Conservation (phyloP, 2,329 filamentous ascomycete species). For the Cladosporium sp. region DNA sequence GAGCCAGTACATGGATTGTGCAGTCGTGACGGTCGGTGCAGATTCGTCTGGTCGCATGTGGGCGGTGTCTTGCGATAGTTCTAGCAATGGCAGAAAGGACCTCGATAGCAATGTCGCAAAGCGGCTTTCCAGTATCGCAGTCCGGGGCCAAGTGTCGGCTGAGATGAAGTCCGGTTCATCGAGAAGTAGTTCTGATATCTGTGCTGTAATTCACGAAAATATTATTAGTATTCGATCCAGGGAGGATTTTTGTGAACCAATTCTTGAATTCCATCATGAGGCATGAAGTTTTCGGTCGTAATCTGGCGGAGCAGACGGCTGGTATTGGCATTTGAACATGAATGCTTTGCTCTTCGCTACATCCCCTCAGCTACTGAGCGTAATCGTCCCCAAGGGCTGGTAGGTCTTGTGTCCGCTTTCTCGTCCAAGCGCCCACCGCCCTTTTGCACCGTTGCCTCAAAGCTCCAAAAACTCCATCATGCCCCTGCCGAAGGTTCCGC, state of each 20-base stretch:
- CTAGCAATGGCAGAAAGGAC: too few relatives aligned
- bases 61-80: too few relatives aligned
- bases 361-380: conserved; percentile 14
- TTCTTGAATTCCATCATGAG: neutral
- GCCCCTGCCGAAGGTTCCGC: conserved; percentile 7
- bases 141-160: too few relatives aligned
- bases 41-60: too few relatives aligned
- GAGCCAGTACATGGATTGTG: too few relatives aligned
- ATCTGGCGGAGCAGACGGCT: conserved; percentile 10
- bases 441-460: conserved; percentile 10
- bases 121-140: too few relatives aligned
- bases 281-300: neutral
- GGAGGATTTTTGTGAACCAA: neutral
- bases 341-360: conserved; percentile 14
- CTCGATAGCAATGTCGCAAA: too few relatives aligned
- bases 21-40: too few relatives aligned
- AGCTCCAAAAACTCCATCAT: conserved; percentile 13
- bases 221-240: neutral
- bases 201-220: neutral
- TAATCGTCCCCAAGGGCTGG: conserved; percentile 11
- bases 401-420: conserved; percentile 8
- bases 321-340: conserved; percentile 14
- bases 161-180: too few relatives aligned
- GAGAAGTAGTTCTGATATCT: too few relatives aligned
- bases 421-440: conserved; percentile 9